Conservation (phyloP, 768 basidiomycete genomes). For the Postia placenta region DNA sequence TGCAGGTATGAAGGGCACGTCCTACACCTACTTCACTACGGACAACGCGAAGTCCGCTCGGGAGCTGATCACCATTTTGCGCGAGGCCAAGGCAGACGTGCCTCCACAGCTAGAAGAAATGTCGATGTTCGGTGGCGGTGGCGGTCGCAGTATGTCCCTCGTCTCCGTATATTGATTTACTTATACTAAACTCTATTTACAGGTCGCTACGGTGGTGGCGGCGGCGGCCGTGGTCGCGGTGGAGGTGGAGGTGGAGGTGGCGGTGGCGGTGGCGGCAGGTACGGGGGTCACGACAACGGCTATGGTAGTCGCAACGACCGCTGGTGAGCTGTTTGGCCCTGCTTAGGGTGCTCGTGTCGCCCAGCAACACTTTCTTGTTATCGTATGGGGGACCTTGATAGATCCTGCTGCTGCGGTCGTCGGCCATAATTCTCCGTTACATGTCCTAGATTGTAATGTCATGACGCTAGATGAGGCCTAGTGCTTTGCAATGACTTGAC, state of each 20-base stretch:
- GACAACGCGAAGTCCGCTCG: slow-evolving; percentile 94
- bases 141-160: slow-evolving; percentile 53
- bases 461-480: too few relatives aligned
- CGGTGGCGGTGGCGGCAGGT: slow-evolving; percentile 34
- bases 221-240: slow-evolving; percentile 30
- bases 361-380: too few relatives aligned
- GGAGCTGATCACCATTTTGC: slow-evolving; percentile 80
- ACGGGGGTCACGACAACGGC: slow-evolving; percentile 37
- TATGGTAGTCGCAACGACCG: slow-evolving; percentile 30
- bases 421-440: too few relatives aligned
- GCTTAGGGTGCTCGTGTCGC: too few relatives aligned
- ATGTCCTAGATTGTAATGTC: too few relatives aligned
- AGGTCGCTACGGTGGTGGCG: slow-evolving; percentile 59
- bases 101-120: slow-evolving; percentile 93
- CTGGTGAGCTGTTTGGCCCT: slow-evolving; percentile 27
- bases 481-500: too few relatives aligned
- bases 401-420: too few relatives aligned
- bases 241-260: slow-evolving; percentile 40
- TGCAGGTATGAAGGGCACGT: slow-evolving; percentile 86
- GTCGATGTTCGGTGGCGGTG: slow-evolving; percentile 80
- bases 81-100: slow-evolving; percentile 80
- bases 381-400: too few relatives aligned
- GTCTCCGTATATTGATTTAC: background rate
- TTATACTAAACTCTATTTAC: slow-evolving; percentile 7
- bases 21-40: slow-evolving; percentile 95